phyloP scores from a whole-genome alignment of 345 rosid genomes.

The Populus pruinosa region DNA sequence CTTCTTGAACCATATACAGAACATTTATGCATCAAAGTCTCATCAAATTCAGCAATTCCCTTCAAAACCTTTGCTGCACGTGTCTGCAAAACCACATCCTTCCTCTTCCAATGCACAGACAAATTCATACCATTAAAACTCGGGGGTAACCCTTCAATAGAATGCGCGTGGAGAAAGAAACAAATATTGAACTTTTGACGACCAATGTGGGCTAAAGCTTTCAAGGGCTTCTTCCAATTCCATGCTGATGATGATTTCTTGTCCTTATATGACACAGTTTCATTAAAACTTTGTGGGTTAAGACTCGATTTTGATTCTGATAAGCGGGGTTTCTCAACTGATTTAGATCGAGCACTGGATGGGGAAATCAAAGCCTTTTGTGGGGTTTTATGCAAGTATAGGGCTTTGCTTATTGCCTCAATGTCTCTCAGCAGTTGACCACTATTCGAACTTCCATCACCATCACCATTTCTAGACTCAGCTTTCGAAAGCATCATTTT shows the following conservation, averaged over 20 bases:
- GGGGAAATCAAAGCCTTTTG: slow-evolving; percentile 38
- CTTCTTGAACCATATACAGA: slow-evolving; percentile 56
- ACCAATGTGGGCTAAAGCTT: slow-evolving; percentile 64
- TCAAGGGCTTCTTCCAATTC: slow-evolving; percentile 84
- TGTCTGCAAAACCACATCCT: slow-evolving; percentile 51
- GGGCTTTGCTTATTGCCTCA: slow-evolving; percentile 70
- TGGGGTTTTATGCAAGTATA: slow-evolving; percentile 46
- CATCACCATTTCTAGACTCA: slow-evolving; percentile 26
- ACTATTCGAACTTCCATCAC: slow-evolving; percentile 35
- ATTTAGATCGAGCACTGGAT: slow-evolving; percentile 40
- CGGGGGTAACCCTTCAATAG: slow-evolving; percentile 64
- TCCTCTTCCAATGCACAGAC: slow-evolving; percentile 67
- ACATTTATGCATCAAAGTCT: slow-evolving; percentile 58
- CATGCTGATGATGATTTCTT: slow-evolving; percentile 48
- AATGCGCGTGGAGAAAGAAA: slow-evolving; percentile 74
- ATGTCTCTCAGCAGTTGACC: slow-evolving; percentile 65
- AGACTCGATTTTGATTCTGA: slow-evolving; percentile 28
- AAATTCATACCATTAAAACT: slow-evolving; percentile 46
- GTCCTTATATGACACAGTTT: slow-evolving; percentile 26
- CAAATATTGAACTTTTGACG: slow-evolving; percentile 51
- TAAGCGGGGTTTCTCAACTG: slow-evolving; percentile 36
- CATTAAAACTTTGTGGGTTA: slow-evolving; percentile 16
- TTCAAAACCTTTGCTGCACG: slow-evolving; percentile 39
- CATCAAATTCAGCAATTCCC: slow-evolving; percentile 65
- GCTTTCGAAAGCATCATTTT: slow-evolving; percentile 41